Evolutionary conservation across 371 early-diverging fungal genomes (phyloP), one percentile per base, ranked within the genome.

Genomic region (Mortierella sp.): DNA sequence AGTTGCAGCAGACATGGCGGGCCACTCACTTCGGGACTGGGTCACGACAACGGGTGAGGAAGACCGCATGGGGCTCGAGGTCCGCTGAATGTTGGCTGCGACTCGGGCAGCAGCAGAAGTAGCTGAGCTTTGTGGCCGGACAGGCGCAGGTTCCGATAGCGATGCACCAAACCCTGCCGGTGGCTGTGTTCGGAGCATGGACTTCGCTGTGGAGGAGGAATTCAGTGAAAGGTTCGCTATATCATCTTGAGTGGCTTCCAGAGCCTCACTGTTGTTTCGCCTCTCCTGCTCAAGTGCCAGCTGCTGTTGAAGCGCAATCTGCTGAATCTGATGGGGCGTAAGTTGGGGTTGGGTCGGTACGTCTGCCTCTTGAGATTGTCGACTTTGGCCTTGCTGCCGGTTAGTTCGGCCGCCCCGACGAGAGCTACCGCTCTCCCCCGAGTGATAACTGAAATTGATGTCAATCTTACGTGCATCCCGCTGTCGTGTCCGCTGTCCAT

Each of bases 401-500:
- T 70, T 67, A 19, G 47, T 39, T 19, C 61, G 54, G 30, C 68
- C 68, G 15, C 63, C 62, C 6, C 70, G 68, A 27, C 66, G 70
- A 8, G 60, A 23, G 7, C 53, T 11, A n/a, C 68, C 58, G 28
- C 62, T 54, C 3, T 68, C 71, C 27, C 72, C 37, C 14, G 69
- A 53, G 23, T 70, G 50, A 50, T 72, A 78, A 56, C 34, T 70
- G 51, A 73, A 63, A 26, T 50, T 48, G 28, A 71, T 47, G 39
- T 73, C 73, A 28, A 76, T 75, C 56, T 73, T 70, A 31, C 69
- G 48, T 21, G 72, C 69, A 37, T 82, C 63, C n/a, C 60, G 30
- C 39, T 54, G 51, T 42, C 57, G 32, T 6, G 41, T 54, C 39
- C 63, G 23, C 30, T 71, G 72, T 27, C 64, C 63, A 48, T 60